These are phyloP conservation scores for Debaryomyces nepalensis DNA, from an alignment of 1,139 yeast species.

Conservation along the genomic window DNA sequence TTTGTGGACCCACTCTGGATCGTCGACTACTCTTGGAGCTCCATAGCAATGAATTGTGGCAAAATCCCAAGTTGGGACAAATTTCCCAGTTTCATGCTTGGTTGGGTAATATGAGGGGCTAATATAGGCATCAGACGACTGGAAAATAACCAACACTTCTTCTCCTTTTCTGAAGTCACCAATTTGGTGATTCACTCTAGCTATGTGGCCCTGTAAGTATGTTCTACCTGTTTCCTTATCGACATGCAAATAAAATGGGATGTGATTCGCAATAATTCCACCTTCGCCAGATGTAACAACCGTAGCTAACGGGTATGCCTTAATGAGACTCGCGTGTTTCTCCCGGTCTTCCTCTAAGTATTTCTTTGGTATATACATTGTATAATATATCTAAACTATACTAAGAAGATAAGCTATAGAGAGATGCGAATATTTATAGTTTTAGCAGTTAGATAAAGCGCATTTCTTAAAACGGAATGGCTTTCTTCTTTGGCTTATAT, in stretches of 20 bases:
- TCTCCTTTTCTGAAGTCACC: conserved; percentile 46
- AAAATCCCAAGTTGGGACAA: conserved; percentile 77
- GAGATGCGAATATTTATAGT: too few relatives aligned
- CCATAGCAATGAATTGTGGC: conserved; percentile 66
- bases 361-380: conserved; percentile 37
- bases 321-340: conserved; percentile 46
- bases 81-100: conserved; percentile 61
- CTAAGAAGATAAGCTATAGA: too few relatives aligned
- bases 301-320: conserved; percentile 57
- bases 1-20: conserved; percentile 49
- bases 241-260: conserved; percentile 55
- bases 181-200: conserved; percentile 58
- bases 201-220: conserved; percentile 59
- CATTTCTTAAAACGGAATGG: too few relatives aligned
- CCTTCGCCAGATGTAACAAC: conserved; percentile 48
- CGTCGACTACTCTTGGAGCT: conserved; percentile 50
- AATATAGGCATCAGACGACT: conserved; percentile 57
- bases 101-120: conserved; percentile 65
- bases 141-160: conserved; percentile 56
- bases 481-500: too few relatives aligned
- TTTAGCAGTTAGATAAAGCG: too few relatives aligned
- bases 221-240: conserved; percentile 44
- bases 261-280: conserved; percentile 57
- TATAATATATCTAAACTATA: background rate
- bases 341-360: conserved; percentile 43